Base-by-base conservation (phyloP, 768 basidiomycete genomes). In the Mycena maculata region DNA sequence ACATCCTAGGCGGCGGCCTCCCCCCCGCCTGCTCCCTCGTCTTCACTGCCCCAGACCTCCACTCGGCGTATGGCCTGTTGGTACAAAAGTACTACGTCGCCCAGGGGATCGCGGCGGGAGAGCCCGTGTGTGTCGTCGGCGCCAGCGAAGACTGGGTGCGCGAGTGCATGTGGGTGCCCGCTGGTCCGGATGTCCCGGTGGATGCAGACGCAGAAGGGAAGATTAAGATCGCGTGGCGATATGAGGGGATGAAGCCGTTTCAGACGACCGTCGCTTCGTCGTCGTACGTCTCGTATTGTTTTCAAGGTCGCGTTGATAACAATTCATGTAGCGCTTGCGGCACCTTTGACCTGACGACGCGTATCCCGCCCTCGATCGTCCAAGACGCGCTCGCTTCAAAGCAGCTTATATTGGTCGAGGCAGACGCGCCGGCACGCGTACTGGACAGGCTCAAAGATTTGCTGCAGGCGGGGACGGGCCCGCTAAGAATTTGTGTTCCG, bases 171-270 rank as follows among this genome's bases (percentile, higher is more conserved):
- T 98, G 95, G 95, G 76, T 84, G 53, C 85, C 90, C 20, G 54
- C 61, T 15, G 69, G 76, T n/a, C 63, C 72, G 23, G 44, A 30
- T 33, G 25, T 22, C 54, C 42, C 54, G 54, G 78, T 80, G 30
- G 84, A 85, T 44, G 80, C 82, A 38, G 75, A 76, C 20, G 78
- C 79, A 15, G 85, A 81, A 44, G 83, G 88, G 28, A 90, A 89
- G 72, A 92, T 96, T 70, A 97, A 93, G 81, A 99, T 99, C 72
- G 98, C 98, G 31, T 99, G 98, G 94, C 87, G 98, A 75, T 99
- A 99, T 78, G 94, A 95, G 74, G 86, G 90, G 63, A 93, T 98
- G 93, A 93, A 92, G 80, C 90, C 85, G 79, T 97, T 98, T 77
- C 88, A 94, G 80, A 98, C 96, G 5, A 95, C 94, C 3, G 89